phyloP scores from a whole-genome alignment of 129 eudicot species.

The Gnaphalium uliginosum region DNA sequence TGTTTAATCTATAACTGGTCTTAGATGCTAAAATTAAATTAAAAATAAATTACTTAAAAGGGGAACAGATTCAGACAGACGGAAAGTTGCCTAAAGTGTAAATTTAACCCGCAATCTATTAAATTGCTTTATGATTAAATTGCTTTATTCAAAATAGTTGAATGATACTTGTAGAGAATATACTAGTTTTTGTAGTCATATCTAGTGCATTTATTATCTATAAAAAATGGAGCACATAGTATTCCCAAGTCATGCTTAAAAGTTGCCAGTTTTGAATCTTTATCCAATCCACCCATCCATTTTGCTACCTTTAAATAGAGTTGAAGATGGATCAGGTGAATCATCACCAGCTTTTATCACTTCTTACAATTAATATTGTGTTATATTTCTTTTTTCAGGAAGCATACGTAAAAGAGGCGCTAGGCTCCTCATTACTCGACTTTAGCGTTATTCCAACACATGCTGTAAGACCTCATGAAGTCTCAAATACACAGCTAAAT shows the following conservation, averaged over 20 bases:
- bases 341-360: not conserved
- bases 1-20: not conserved
- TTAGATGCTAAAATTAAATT: not conserved
- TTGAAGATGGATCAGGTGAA: not conserved
- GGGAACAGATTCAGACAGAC: not conserved
- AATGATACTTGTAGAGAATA: too few species aligned
- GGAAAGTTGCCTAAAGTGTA: not conserved
- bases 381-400: conserved; percentile 40
- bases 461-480: conserved; percentile 48
- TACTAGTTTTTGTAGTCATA: too few species aligned
- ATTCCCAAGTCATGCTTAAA: too few species aligned
- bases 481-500: not conserved
- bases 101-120: not conserved
- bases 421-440: conserved; percentile 69
- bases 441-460: conserved; percentile 49
- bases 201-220: too few species aligned
- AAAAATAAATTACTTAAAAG: not conserved
- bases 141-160: not conserved
- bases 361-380: not conserved
- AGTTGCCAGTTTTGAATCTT: too few species aligned
- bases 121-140: not conserved
- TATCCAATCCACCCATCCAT: not conserved
- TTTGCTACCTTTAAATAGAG: not conserved
- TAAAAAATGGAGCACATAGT: too few species aligned
- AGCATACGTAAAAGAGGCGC: conserved; percentile 56